phyloP scores from a whole-genome alignment of 345 rosid species.

The Eucalyptus guilfoylei region DNA sequence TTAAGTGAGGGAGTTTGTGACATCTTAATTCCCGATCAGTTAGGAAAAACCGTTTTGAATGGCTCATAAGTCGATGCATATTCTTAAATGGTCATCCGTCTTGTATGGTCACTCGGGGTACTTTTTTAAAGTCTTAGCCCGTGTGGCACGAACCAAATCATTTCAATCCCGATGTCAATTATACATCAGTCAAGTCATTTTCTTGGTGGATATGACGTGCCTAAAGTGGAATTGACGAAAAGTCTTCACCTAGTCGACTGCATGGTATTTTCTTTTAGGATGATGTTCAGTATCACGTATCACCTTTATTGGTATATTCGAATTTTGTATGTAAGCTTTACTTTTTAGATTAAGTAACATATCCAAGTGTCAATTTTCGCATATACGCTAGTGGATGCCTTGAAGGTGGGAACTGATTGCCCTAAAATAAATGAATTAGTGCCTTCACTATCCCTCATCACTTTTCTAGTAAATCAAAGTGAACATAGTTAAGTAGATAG shows the following conservation, averaged over 20 bases:
- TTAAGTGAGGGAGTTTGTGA: not conserved
- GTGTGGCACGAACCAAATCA: accelerated
- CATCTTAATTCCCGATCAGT: not conserved
- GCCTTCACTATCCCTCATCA: not conserved
- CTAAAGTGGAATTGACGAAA: not conserved
- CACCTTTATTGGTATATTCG: not conserved
- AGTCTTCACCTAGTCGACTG: not conserved
- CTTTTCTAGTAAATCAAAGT: not conserved
- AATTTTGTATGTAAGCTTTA: not conserved
- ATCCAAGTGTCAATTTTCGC: not conserved
- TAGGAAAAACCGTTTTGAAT: not conserved
- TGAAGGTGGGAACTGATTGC: not conserved
- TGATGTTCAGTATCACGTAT: not conserved
- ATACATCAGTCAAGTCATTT: not conserved
- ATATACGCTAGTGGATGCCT: not conserved
- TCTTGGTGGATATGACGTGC: not conserved
- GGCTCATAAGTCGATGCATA: not conserved
- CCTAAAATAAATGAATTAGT: not conserved
- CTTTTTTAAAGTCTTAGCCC: not conserved
- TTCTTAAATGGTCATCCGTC: not conserved
- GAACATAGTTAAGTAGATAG: not conserved
- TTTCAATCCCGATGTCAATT: not conserved
- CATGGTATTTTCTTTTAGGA: not conserved
- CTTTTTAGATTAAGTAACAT: not conserved
- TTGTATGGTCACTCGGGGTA: accelerated